These are phyloP conservation scores for Pelagomonas calceolata DNA, from an alignment of 108 stramenopile genomes.

Conservation along the genomic window DNA sequence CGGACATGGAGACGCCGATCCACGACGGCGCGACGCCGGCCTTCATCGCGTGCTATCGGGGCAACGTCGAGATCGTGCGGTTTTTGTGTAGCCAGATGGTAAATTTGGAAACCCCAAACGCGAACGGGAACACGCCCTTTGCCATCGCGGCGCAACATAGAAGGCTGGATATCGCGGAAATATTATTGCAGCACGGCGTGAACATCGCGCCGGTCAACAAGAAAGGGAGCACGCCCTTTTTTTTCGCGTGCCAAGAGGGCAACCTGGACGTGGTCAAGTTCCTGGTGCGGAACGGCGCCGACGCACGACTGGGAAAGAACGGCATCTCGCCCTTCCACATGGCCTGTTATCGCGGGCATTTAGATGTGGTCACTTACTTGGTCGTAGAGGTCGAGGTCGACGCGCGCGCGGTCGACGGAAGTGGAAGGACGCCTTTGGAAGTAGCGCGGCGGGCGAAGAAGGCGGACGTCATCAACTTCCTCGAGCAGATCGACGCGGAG, in stretches of 20 bases:
- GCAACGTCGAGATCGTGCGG: not conserved
- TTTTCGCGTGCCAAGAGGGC: not conserved
- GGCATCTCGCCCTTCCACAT: conserved; percentile 2
- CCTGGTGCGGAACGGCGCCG: not conserved
- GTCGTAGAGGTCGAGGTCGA: not conserved
- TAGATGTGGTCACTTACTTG: not conserved
- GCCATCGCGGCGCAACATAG: not conserved
- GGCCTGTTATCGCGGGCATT: not conserved
- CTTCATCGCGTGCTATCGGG: not conserved
- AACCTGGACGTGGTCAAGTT: not conserved
- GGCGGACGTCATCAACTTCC: not conserved
- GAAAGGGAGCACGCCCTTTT: not conserved
- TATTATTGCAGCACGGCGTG: not conserved
- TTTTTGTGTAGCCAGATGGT: not conserved
- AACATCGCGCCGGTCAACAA: not conserved
- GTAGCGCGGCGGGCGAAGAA: not conserved
- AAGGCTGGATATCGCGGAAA: not conserved
- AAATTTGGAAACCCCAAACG: not conserved
- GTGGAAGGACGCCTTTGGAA: not conserved
- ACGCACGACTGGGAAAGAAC: not conserved
- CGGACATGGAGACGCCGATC: not conserved
- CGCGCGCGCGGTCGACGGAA: not conserved
- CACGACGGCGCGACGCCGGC: not conserved
- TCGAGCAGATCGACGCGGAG: not conserved
- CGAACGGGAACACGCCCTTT: not conserved